A percentile compares a stretch with the other conserved stretches of the same genome.
phyloP scores from a whole-genome alignment of 1,139 yeast genomes.

The Oligophagozyma castellii region DNA sequence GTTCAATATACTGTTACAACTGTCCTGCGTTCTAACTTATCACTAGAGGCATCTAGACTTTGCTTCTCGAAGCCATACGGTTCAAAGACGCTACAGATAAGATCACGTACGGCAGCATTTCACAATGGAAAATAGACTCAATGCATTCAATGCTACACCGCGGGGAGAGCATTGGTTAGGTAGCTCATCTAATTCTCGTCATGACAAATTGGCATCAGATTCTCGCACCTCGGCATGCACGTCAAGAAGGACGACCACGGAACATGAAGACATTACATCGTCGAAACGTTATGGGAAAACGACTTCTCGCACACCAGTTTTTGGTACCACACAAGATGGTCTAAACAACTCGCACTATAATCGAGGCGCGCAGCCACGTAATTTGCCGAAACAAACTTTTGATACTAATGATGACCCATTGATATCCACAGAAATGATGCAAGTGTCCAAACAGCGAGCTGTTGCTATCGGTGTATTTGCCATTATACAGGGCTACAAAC shows the following conservation, averaged over 20 bases:
- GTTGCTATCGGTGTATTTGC: constrained; percentile 53
- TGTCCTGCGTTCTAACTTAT: too few species aligned
- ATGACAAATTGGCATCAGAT: too few species aligned
- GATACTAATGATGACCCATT: constrained; percentile 24
- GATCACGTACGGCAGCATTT: too few species aligned
- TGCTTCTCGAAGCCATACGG: too few species aligned
- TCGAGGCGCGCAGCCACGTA: neutral
- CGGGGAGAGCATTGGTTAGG: constrained; percentile 19
- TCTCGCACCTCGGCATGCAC: constrained; percentile 1
- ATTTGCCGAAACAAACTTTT: neutral
- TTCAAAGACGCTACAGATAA: too few species aligned
- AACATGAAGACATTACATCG: neutral
- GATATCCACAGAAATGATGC: constrained; percentile 45
- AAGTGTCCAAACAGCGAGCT: constrained; percentile 71
- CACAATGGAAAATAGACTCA: constrained; percentile 13
- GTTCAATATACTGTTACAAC: too few species aligned
- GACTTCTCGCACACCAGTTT: neutral
- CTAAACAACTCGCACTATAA: neutral
- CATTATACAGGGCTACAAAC: constrained; percentile 67
- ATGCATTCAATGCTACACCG: constrained; percentile 16
- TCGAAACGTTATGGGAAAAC: neutral
- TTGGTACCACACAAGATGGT: constrained; percentile 1
- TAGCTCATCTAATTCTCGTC: constrained; percentile 1
- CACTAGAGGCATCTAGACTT: too few species aligned
- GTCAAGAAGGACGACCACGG: neutral